Base-by-base conservation (phyloP, 1,139 yeast genomes). In the Groenewaldozyma auringiensis region DNA sequence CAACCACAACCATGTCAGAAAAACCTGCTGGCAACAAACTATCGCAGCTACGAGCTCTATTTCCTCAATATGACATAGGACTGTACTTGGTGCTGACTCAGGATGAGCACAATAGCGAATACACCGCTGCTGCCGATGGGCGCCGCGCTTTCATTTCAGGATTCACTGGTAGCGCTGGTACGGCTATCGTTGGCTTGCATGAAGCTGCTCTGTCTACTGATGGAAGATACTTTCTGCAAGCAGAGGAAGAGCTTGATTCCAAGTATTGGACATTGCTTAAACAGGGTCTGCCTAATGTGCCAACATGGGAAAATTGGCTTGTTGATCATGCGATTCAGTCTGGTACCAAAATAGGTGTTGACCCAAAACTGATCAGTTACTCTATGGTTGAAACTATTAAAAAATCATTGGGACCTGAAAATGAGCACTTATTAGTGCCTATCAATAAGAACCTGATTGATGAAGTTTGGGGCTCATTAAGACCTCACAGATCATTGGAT, bases 121-220 rank as follows among this genome's bases (percentile, higher is more conserved):
- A 89, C 58, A 94, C 88, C 18, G 75, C 92, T 0, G 67, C 75
- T 2, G 74, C 76, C 35, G 97, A 92, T 64, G 89, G 86, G 66
- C 81, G 92, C 59, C 75, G 97, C 56, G 78, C 81, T 45, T 89
- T 84, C 56, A 84, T 92, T 42, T 79, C 92, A 21, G 81, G 66
- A 0, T 92, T 92, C 67, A 83, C 86, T 47, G 99, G 99, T 3
- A 82, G 94, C 48, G 96, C 97, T 1, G 99, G 98, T 46, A 74
- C 88, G 36, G 98, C 97, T 2, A 75, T 94, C 37, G 72, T 92
- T 37, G 83, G 96, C n/a, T 45, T 48, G 25, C 83, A 83, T 8
- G 72, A 78, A 53, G 92, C 95, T 29, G 83, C 83, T 3, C 72
- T 94, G 55, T 81, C 95, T 9, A 94, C 98, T 0, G 98, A 94